These are phyloP conservation scores for Pseudoturritis turrita DNA, from an alignment of 345 rosid species.

Conservation along the genomic window DNA sequence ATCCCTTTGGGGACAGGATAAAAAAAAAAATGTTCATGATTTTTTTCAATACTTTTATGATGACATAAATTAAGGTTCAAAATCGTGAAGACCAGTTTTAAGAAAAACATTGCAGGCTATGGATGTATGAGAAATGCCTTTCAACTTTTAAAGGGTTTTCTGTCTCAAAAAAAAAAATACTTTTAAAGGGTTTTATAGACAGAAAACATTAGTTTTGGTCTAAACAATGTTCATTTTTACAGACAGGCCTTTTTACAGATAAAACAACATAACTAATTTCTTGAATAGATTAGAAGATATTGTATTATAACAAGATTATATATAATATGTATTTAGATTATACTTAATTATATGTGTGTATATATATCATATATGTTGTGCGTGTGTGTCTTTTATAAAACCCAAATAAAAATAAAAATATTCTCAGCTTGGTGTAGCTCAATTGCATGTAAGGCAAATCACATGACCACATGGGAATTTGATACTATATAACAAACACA, in stretches of 20 bases:
- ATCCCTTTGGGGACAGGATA: not conserved
- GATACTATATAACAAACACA: constrained; percentile 13
- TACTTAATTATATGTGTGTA: not conserved
- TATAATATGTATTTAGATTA: not conserved
- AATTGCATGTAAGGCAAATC: constrained; percentile 34
- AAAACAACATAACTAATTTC: not conserved
- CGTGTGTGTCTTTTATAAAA: not conserved
- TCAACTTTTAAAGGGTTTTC: not conserved
- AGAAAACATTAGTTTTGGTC: not conserved
- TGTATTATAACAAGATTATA: not conserved
- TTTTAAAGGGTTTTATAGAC: not conserved
- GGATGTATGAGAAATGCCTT: not conserved
- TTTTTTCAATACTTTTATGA: not conserved
- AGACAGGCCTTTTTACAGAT: too few relatives aligned
- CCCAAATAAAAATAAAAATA: not conserved
- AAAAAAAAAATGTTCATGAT: not conserved
- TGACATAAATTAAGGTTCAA: not conserved
- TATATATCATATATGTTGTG: not conserved
- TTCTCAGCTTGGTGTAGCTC: constrained; percentile 13
- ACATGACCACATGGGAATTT: constrained; percentile 29
- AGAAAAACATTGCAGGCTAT: not conserved
- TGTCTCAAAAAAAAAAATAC: too few relatives aligned
- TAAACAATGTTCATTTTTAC: not conserved
- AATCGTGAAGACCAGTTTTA: not conserved
- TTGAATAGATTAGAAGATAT: not conserved